Evolutionary conservation across 106 monocot genomes (phyloP).

Genomic region (Platanthera guangdongensis): DNA sequence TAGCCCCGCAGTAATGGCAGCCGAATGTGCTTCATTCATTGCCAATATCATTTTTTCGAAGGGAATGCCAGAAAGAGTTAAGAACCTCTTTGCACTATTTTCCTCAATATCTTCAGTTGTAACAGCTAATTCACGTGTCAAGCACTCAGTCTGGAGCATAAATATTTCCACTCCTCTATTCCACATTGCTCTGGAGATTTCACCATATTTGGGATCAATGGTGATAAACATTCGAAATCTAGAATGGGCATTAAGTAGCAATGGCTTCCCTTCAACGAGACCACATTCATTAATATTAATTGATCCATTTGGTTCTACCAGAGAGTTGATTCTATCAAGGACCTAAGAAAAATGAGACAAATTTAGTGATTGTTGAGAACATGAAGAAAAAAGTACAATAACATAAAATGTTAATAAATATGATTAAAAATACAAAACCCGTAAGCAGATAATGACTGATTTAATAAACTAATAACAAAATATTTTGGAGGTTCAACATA

Average conservation of each 20-base stretch:
- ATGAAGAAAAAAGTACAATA: background rate
- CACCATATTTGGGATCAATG: no score
- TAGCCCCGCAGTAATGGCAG: constrained; percentile 39
- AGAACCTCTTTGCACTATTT: no score
- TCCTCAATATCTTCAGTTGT: no score
- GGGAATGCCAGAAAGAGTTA: no score
- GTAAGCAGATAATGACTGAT: background rate
- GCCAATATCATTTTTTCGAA: no score
- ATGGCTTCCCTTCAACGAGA: constrained; percentile 76
- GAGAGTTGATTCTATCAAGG: constrained; percentile 93
- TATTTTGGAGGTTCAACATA: constrained; percentile 13
- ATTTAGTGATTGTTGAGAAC: background rate
- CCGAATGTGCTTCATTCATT: constrained; percentile 70
- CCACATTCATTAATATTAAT: constrained; percentile 90
- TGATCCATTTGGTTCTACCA: constrained; percentile 68
- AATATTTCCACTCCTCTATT: no score
- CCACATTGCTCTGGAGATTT: no score
- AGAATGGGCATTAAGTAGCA: no score
- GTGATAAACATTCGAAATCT: no score
- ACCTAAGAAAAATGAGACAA: constrained; percentile 30
- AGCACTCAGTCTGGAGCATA: no score
- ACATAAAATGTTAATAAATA: background rate
- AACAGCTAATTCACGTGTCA: no score
- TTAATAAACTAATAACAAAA: background rate
- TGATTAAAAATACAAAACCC: background rate